Evolutionary conservation across 306 rosid genomes (phyloP), one percentile per base, ranked within the genome.

Genomic region (Lablab purpureus): DNA sequence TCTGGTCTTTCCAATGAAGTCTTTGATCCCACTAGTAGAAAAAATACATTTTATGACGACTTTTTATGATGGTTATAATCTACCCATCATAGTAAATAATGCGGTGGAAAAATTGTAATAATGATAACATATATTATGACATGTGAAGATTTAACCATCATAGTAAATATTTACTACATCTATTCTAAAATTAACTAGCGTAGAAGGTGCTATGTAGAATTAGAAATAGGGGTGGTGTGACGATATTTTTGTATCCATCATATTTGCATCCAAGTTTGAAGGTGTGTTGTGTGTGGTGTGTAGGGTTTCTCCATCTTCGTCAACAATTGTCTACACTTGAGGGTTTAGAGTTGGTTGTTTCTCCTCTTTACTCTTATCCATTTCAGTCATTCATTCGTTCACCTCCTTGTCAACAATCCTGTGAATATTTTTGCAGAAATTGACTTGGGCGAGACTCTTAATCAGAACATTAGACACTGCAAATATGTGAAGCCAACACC

Each of bases 401-500:
- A 25, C 18, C 3, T 52, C 13, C 23, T 54, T 13, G n/a, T n/a
- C n/a, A n/a, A n/a, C n/a, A n/a, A n/a, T 40, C 45, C 97, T 4
- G 97, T 90, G 85, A 87, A 87, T 82, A 90, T 96, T 18, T 93
- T 93, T 85, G 97, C 96, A 0, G 96, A 93, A 80, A 93, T 93
- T 59, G 97, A 93, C 65, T 84, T 93, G 87, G 97, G 97, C 1
- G 96, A 90, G 0, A 94, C 90, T 34, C 90, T 93, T n/a, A 90
- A 93, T 81, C 79, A 25, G 37, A 93, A 93, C 76, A 91, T 93
- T 60, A 85, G 85, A 40, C 83, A 96, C 74, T 93, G 97, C 85
- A 93, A 93, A 72, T 93, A 93, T 80, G 96, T 90, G 60, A 89
- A 81, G 82, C 97, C 97, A 30, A 93, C 97, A 1, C 97, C 97